Conservation (phyloP, 768 basidiomycete genomes). For the Agrocybe praecox region DNA sequence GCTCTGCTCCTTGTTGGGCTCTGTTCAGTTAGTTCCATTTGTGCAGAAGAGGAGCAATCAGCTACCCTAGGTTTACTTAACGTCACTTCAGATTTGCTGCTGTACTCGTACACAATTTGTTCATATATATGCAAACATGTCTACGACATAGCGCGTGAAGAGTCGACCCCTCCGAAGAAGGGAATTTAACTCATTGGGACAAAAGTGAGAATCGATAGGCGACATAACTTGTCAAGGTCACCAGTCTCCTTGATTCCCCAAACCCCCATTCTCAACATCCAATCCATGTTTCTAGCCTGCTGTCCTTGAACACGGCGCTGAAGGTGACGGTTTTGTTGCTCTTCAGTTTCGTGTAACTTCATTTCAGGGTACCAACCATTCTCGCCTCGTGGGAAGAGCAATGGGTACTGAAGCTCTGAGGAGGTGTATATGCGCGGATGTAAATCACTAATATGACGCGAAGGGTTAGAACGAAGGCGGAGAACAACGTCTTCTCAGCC, state of each 20-base stretch:
- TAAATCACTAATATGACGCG: slow-evolving; percentile 21
- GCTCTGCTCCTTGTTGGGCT: too few species aligned
- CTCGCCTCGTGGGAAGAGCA: slow-evolving; percentile 24
- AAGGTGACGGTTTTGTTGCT: neutral
- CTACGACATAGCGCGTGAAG: slow-evolving; percentile 39
- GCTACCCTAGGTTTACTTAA: too few species aligned
- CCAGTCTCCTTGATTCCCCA: neutral
- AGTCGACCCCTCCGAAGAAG: slow-evolving; percentile 19
- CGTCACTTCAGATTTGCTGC: too few species aligned
- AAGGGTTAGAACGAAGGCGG: slow-evolving; percentile 2
- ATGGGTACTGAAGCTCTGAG: slow-evolving; percentile 21
- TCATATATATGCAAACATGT: slow-evolving; percentile 47
- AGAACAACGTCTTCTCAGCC: slow-evolving; percentile 20
- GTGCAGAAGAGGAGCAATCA: too few species aligned
- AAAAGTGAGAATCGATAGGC: slow-evolving; percentile 3
- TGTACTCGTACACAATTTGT: too few species aligned
- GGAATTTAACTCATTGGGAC: slow-evolving; percentile 1
- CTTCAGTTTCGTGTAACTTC: neutral
- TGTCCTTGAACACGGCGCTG: neutral
- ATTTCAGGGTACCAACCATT: slow-evolving; percentile 26
- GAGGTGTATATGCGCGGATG: slow-evolving; percentile 23
- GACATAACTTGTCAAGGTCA: slow-evolving; percentile 1
- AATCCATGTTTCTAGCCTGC: neutral
- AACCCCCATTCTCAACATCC: neutral
- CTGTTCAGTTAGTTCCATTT: too few species aligned